phyloP scores from a whole-genome alignment of 164 flowering plant genomes.

The Hamamelis virginiana region DNA sequence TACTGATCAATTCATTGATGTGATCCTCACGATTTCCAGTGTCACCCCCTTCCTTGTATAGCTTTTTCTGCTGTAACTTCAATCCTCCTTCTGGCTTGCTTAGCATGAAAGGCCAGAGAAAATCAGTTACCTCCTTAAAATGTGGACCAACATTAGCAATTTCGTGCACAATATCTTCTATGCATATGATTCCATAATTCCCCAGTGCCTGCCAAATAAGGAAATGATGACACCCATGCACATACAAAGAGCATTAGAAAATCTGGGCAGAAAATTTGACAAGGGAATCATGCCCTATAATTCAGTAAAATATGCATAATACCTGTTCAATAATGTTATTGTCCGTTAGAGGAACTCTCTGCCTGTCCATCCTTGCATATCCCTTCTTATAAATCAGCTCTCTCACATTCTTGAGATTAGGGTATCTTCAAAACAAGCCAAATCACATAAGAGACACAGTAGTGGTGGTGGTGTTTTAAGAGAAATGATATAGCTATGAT shows the following conservation, averaged over 20 bases:
- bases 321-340: conserved; percentile 87
- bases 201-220: conserved; percentile 56
- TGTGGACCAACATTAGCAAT: conserved; percentile 67
- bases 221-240: background rate
- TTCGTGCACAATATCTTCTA: conserved; percentile 82
- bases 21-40: conserved; percentile 67
- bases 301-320: conserved; percentile 2
- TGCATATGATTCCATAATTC: conserved; percentile 56
- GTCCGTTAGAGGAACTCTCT: conserved; percentile 74
- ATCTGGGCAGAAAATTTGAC: background rate
- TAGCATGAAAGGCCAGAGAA: conserved; percentile 74
- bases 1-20: conserved; percentile 66
- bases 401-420: conserved; percentile 72
- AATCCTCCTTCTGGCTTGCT: conserved; percentile 61
- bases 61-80: conserved; percentile 46
- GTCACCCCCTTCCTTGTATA: conserved; percentile 73
- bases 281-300: background rate
- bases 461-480: too few relatives aligned
- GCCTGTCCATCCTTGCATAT: conserved; percentile 44
- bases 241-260: background rate
- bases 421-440: conserved; percentile 48
- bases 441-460: background rate
- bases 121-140: conserved; percentile 58
- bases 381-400: conserved; percentile 90
- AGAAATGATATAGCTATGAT: too few relatives aligned